phyloP scores from a whole-genome alignment of 2,329 filamentous ascomycete species.

The Penicillium hordei region DNA sequence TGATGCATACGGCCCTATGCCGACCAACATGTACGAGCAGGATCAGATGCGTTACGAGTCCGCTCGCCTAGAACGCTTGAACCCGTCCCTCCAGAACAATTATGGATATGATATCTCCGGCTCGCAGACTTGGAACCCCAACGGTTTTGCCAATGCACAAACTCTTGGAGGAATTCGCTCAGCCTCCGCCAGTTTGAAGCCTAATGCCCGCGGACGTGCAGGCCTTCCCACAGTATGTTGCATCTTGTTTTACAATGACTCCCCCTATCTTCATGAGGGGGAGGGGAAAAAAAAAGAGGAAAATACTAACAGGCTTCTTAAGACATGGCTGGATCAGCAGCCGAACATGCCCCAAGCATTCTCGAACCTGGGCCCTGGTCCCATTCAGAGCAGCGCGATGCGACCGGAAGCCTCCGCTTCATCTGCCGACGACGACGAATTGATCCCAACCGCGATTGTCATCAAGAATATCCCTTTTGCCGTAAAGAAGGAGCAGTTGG shows the following conservation, averaged over 20 bases:
- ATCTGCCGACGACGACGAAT: constrained; percentile 65
- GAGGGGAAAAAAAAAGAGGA: too few relatives aligned
- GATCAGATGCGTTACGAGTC: constrained; percentile 61
- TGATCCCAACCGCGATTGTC: constrained; percentile 96
- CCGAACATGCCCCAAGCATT: constrained; percentile 49
- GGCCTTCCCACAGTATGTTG: constrained; percentile 72
- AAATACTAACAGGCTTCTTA: not conserved
- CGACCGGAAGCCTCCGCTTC: constrained; percentile 43
- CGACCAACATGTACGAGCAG: constrained; percentile 67
- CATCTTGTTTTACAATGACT: not conserved
- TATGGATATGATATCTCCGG: constrained; percentile 68
- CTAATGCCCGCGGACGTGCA: constrained; percentile 54
- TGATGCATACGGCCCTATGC: constrained; percentile 68
- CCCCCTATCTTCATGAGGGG: not conserved
- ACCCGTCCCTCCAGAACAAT: constrained; percentile 57
- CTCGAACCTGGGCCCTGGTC: constrained; percentile 45
- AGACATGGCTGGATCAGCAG: constrained; percentile 66
- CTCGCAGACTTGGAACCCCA: constrained; percentile 80
- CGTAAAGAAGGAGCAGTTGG: constrained; percentile 93
- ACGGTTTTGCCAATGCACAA: constrained; percentile 66
- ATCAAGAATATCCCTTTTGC: constrained; percentile 99
- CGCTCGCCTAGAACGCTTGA: constrained; percentile 57
- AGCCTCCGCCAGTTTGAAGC: constrained; percentile 58
- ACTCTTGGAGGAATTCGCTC: constrained; percentile 63
- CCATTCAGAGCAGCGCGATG: constrained; percentile 43